Evolutionary conservation across 352 stramenopile species (phyloP).

Genomic region (Globisporangium iwayamae): DNA sequence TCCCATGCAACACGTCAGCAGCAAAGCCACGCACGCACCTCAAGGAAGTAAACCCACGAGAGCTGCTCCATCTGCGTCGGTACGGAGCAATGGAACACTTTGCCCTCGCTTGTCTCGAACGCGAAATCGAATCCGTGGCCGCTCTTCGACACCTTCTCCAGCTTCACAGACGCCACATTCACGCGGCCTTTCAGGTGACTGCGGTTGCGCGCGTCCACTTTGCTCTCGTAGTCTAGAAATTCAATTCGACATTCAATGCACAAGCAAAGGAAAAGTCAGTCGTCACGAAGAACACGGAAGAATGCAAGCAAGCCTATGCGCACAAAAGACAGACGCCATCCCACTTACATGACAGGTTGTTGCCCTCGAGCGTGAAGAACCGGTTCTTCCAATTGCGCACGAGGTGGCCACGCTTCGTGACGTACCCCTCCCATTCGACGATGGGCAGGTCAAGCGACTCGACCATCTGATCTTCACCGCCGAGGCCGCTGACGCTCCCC

Average conservation of each 20-base stretch:
- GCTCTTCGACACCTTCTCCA: conserved; percentile 77
- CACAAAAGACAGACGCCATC: neutral
- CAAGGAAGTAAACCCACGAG: conserved; percentile 82
- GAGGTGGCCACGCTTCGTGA: conserved; percentile 86
- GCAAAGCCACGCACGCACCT: conserved; percentile 31
- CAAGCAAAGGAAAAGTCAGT: neutral
- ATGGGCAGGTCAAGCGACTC: conserved; percentile 85
- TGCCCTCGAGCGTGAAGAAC: conserved; percentile 87
- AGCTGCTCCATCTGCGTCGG: conserved; percentile 80
- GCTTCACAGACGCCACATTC: conserved; percentile 69
- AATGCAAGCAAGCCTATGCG: neutral
- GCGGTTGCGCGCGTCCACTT: conserved; percentile 84
- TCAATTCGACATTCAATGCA: neutral
- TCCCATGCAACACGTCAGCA: neutral
- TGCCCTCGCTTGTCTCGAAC: conserved; percentile 82
- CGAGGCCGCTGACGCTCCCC: neutral
- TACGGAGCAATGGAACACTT: conserved; percentile 80
- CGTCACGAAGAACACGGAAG: conserved; percentile 1
- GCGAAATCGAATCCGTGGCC: conserved; percentile 81
- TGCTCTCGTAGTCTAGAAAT: conserved; percentile 78
- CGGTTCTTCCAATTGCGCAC: conserved; percentile 88
- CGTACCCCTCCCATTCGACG: conserved; percentile 88
- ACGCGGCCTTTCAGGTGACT: conserved; percentile 84
- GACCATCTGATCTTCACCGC: conserved; percentile 50
- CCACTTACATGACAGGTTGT: conserved; percentile 73